phyloP scores from a whole-genome alignment of 768 basidiomycete species.

The Leccinum fibrillosum region DNA sequence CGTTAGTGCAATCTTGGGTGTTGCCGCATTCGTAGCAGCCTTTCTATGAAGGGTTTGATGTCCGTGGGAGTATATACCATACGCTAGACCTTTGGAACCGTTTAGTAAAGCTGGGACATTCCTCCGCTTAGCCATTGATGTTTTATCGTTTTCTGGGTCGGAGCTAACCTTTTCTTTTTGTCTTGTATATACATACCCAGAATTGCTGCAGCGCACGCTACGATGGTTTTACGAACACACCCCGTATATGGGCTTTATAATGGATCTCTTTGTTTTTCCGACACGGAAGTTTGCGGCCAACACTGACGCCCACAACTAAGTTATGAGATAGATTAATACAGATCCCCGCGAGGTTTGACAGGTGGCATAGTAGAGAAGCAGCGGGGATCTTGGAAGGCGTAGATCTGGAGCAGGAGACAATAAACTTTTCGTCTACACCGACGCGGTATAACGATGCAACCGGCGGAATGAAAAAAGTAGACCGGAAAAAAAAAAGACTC shows the following conservation, averaged over 20 bases:
- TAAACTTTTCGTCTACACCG: slow-evolving; percentile 6
- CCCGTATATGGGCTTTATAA: neutral
- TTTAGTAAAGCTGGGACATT: slow-evolving; percentile 23
- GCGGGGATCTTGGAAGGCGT: slow-evolving; percentile 21
- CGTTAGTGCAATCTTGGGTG: slow-evolving; percentile 32
- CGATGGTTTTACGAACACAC: neutral
- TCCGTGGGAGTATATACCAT: slow-evolving; percentile 18
- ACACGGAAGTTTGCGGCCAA: slow-evolving; percentile 1
- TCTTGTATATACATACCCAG: slow-evolving; percentile 27
- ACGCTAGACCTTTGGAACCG: slow-evolving; percentile 16
- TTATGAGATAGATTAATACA: slow-evolving; percentile 3
- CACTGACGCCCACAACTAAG: neutral
- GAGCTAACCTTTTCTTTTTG: slow-evolving; percentile 7
- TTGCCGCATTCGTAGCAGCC: slow-evolving; percentile 31
- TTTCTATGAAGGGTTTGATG: slow-evolving; percentile 21
- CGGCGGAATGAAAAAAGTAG: neutral
- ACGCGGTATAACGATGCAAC: neutral
- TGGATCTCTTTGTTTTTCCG: slow-evolving; percentile 1
- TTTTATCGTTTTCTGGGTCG: slow-evolving; percentile 8
- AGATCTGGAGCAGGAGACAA: slow-evolving; percentile 11
- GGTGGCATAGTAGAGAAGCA: neutral
- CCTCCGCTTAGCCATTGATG: slow-evolving; percentile 9
- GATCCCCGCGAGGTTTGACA: neutral
- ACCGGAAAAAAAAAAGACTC: neutral
- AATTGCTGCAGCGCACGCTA: slow-evolving; percentile 6